A percentile compares a stretch with the other conserved stretches of the same genome.
phyloP scores from a whole-genome alignment of 495 filamentous ascomycete species.

The Lophium mytilinum region DNA sequence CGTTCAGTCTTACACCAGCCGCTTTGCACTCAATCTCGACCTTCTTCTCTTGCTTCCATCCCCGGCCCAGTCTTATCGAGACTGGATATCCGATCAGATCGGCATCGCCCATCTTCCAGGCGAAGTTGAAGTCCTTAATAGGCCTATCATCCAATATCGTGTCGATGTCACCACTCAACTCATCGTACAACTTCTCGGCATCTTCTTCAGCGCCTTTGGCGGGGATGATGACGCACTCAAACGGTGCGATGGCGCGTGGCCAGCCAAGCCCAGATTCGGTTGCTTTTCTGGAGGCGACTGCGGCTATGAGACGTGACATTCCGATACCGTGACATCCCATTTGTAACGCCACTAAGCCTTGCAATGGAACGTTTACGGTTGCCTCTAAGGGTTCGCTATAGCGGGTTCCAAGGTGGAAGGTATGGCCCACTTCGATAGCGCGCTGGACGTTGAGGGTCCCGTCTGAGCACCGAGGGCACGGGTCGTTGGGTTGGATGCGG shows the following conservation, averaged over 20 bases:
- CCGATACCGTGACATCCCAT: slow-evolving; percentile 98
- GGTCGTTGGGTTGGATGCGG: slow-evolving; percentile 53
- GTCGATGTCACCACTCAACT: slow-evolving; percentile 44
- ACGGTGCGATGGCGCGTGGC: slow-evolving; percentile 82
- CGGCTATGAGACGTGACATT: slow-evolving; percentile 81
- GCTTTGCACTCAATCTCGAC: slow-evolving; percentile 75
- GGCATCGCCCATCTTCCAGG: slow-evolving; percentile 81
- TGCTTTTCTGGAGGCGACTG: slow-evolving; percentile 65
- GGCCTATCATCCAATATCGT: slow-evolving; percentile 69
- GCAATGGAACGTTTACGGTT: slow-evolving; percentile 37
- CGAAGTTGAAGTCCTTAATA: slow-evolving; percentile 45
- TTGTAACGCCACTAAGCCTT: slow-evolving; percentile 47
- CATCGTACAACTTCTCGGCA: slow-evolving; percentile 50
- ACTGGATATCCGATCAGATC: slow-evolving; percentile 85
- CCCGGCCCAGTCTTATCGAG: slow-evolving; percentile 66
- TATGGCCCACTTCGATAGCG: slow-evolving; percentile 87
- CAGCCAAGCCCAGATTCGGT: slow-evolving; percentile 76
- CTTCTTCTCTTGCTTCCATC: slow-evolving; percentile 54
- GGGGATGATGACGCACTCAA: slow-evolving; percentile 64
- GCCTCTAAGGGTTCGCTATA: slow-evolving; percentile 72
- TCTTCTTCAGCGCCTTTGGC: slow-evolving; percentile 42
- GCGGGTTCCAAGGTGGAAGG: slow-evolving; percentile 84
- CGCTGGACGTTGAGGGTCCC: slow-evolving; percentile 58
- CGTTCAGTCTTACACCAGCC: slow-evolving; percentile 30
- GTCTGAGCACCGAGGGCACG: slow-evolving; percentile 58